Base-by-base conservation (phyloP, 2,329 filamentous ascomycete genomes). In the Penicillium concentricum region DNA sequence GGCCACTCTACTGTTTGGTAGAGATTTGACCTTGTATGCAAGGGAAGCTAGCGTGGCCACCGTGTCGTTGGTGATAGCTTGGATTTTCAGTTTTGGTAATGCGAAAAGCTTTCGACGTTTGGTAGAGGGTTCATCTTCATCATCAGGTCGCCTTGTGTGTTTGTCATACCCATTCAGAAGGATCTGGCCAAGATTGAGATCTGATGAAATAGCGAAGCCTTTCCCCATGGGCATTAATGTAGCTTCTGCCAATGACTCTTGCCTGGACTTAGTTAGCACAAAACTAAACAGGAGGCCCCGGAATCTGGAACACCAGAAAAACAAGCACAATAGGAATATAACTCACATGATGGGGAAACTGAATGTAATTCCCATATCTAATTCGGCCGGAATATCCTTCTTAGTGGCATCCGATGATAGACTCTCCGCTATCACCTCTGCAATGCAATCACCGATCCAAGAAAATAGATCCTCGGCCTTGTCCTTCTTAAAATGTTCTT, bases 361-460 rank as follows among this genome's bases (percentile, higher is more conserved):
- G 65, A 80, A 80, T 10, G 78, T 79, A 42, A 80, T 79, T 1
- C 78, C 78, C 77, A 80, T 77, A 51, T 77, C 74, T 20, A 80
- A 60, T 62, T 79, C 77, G n/a, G 74, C 70, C 5, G 77, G 77
- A 12, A 76, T 68, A 28, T 70, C 63, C 9, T 71, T 72, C 56
- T 69, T 74, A 24, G 71, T 74, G 24, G 69, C 66, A 55, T 78
- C 74, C 6, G 73, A 73, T 5, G 70, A 72, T 54, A 80, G 61
- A 48, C 74, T 78, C 59, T 86, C 82, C 32, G 76, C 77, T 16
- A 93, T 86, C 4, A 92, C 88, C 58, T 88, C 81, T 15, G 88
- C 88, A 64, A 94, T 90, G 67, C 87, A 89, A 64, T 83, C 79
- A 26, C 90, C 90, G 62, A 94, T 90, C 90, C 90, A 94, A n/a